A percentile compares a stretch with the other conserved stretches of the same genome.
phyloP scores from a whole-genome alignment of 73 alveolate species.

The Blepharisma stoltei region DNA sequence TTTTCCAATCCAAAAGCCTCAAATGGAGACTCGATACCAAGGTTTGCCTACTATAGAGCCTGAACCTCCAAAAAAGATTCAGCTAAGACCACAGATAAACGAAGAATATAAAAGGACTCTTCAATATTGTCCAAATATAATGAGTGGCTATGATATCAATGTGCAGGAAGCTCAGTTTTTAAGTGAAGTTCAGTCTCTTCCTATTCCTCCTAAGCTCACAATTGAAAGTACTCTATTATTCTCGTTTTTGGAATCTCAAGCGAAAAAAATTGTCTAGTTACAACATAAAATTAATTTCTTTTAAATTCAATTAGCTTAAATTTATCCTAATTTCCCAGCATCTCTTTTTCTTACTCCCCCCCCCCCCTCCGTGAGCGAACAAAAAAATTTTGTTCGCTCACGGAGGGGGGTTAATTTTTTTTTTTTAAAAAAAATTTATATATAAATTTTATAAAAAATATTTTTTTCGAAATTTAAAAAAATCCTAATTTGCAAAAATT shows the following conservation, averaged over 20 bases:
- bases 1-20: background rate
- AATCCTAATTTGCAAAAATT: no score
- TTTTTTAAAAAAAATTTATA: no score
- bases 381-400: no score
- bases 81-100: slow-evolving; percentile 4
- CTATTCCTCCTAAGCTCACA: background rate
- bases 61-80: slow-evolving; percentile 7
- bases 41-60: slow-evolving; percentile 25
- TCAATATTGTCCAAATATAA: slow-evolving; percentile 18
- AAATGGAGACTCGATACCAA: slow-evolving; percentile 10
- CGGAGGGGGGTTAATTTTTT: no score
- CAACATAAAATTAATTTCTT: background rate
- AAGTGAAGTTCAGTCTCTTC: background rate
- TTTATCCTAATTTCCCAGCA: no score
- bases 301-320: no score
- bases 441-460: no score
- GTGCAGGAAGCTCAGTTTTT: slow-evolving; percentile 8
- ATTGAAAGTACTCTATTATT: background rate
- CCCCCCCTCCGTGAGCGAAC: no score
- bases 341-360: no score
- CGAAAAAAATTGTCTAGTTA: background rate
- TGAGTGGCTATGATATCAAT: background rate
- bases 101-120: slow-evolving; percentile 4
- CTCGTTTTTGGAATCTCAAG: background rate
- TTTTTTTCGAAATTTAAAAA: no score